A percentile compares a stretch with the other conserved stretches of the same genome.
phyloP scores from a whole-genome alignment of 352 stramenopile species.

The Phytophthora tentaculata region DNA sequence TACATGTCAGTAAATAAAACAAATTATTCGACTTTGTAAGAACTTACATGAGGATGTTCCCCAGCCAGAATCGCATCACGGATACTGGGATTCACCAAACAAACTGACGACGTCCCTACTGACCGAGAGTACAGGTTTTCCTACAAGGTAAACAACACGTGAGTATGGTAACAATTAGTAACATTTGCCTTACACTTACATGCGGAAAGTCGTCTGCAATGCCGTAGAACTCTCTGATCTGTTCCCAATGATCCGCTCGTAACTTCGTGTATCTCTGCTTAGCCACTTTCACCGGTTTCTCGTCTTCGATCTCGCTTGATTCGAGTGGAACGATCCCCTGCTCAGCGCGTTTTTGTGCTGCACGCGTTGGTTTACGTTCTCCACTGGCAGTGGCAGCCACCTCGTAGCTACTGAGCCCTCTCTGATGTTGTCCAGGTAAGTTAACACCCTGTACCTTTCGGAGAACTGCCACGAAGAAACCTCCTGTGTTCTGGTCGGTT shows the following conservation, averaged over 20 bases:
- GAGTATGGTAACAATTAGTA: neutral
- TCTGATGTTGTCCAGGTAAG: conserved; percentile 43
- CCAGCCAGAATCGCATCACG: conserved; percentile 61
- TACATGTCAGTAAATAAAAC: neutral
- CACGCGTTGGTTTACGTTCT: conserved; percentile 25
- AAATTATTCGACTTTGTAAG: neutral
- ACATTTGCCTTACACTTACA: conserved; percentile 27
- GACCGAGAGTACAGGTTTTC: conserved; percentile 69
- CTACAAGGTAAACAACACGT: conserved; percentile 29
- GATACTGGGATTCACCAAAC: conserved; percentile 63
- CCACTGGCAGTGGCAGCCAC: conserved; percentile 37
- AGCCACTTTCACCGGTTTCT: conserved; percentile 18
- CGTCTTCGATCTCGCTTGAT: neutral
- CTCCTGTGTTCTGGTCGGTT: conserved; percentile 97
- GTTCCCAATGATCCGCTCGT: conserved; percentile 53
- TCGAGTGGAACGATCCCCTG: neutral
- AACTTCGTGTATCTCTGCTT: conserved; percentile 65
- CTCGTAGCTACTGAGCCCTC: conserved; percentile 57
- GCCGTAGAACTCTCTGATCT: conserved; percentile 73
- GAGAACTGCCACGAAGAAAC: conserved; percentile 98
- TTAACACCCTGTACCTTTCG: conserved; percentile 57
- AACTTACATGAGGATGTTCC: conserved; percentile 49
- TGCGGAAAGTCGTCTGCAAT: conserved; percentile 62
- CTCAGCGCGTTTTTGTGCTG: conserved; percentile 18
- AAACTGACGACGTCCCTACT: conserved; percentile 68